Conservation (phyloP, 2,329 filamentous ascomycete genomes). For the Claviceps fusiformis region DNA sequence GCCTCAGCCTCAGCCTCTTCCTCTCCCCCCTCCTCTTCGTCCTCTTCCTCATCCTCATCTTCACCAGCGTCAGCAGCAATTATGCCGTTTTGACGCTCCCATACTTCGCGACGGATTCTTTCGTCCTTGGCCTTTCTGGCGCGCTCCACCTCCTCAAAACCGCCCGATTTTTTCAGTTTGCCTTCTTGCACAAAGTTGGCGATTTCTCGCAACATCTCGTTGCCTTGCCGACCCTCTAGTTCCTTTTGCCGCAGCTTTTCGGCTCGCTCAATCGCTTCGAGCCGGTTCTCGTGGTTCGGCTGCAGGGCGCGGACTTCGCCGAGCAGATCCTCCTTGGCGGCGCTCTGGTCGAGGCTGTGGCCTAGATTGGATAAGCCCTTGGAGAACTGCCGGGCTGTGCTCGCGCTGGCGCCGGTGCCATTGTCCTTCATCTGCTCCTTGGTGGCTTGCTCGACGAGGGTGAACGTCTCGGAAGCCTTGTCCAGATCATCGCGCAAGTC, state of each 20-base stretch:
- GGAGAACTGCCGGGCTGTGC: conserved; percentile 41
- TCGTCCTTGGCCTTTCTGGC: conserved; percentile 78
- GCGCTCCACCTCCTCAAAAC: conserved; percentile 86
- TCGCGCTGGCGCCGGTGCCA: conserved; percentile 35
- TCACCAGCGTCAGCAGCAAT: conserved; percentile 29
- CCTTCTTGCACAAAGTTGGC: conserved; percentile 75
- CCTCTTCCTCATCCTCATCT: conserved; percentile 15
- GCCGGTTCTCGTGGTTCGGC: conserved; percentile 81
- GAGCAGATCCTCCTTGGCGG: conserved; percentile 81
- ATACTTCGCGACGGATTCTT: conserved; percentile 65
- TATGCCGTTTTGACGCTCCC: conserved; percentile 51
- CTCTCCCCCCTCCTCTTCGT: conserved; percentile 9
- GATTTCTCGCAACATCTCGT: conserved; percentile 73
- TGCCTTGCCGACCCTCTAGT: conserved; percentile 60
- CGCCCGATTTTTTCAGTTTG: conserved; percentile 89
- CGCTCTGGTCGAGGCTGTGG: conserved; percentile 51
- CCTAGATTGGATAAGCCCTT: conserved; percentile 40
- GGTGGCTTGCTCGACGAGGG: conserved; percentile 92
- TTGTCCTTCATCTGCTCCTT: conserved; percentile 85
- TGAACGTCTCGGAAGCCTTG: conserved; percentile 86
- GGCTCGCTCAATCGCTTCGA: conserved; percentile 95
- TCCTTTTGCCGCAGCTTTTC: conserved; percentile 86
- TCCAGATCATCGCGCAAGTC: conserved; percentile 91
- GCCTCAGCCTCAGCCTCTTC: conserved; percentile 11
- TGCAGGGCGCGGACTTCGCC: conserved; percentile 87